Percentiles rank a stretch among this genome's conserved stretches.
Conservation (phyloP, 129 eudicot species). For the Erigeron canadensis region DNA sequence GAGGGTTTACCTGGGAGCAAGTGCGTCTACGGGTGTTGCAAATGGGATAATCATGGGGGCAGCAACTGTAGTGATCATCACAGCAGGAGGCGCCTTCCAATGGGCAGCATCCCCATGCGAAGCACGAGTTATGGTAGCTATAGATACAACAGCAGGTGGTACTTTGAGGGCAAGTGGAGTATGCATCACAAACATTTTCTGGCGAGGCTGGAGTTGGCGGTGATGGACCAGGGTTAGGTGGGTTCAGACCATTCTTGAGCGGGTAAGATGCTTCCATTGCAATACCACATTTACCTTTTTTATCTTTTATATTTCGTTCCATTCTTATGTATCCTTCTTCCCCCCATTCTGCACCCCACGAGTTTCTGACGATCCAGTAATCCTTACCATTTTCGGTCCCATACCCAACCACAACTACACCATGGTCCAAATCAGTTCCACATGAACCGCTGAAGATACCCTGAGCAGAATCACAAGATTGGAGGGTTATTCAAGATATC, state of each 20-base stretch:
- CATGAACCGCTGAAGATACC: constrained; percentile 54
- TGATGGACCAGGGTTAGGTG: constrained; percentile 66
- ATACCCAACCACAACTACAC: constrained; percentile 56
- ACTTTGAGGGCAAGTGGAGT: constrained; percentile 53
- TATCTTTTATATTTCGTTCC: constrained; percentile 43
- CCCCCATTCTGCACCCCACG: constrained; percentile 63
- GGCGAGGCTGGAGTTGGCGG: constrained; percentile 65
- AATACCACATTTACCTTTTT: constrained; percentile 51
- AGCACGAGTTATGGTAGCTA: constrained; percentile 46
- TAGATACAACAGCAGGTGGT: constrained; percentile 75
- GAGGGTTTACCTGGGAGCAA: constrained; percentile 53
- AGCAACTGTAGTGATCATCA: constrained; percentile 73
- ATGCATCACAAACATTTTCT: constrained; percentile 41
- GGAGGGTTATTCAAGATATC: background rate
- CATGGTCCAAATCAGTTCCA: constrained; percentile 52
- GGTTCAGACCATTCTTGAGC: constrained; percentile 46
- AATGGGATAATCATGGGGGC: constrained; percentile 80
- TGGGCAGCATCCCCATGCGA: constrained; percentile 83
- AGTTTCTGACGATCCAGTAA: constrained; percentile 61
- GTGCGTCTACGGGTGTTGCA: constrained; percentile 61
- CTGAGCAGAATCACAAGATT: constrained; percentile 11
- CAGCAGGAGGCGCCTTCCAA: constrained; percentile 81
- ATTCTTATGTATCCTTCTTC: constrained; percentile 54
- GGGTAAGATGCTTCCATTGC: constrained; percentile 61
- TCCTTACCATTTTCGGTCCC: constrained; percentile 50